A percentile compares a stretch with the other conserved stretches of the same genome.
Conservation (phyloP, 768 basidiomycete species). For the Xanthoconium stramineum region DNA sequence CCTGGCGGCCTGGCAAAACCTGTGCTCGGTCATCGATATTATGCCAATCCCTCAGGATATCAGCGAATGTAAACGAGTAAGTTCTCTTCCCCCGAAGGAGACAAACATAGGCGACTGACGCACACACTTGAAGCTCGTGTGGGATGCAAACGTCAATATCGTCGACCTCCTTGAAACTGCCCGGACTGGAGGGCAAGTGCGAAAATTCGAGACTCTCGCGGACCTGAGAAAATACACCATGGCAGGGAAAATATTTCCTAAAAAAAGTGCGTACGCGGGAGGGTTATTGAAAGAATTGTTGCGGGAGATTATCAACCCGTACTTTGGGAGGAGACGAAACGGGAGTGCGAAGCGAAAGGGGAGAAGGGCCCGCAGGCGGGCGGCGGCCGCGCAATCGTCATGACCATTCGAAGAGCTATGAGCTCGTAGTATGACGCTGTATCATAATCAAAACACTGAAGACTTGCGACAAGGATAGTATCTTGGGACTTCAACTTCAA, state of each 20-base stretch:
- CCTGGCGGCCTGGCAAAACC: constrained; percentile 23
- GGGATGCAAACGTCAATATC: constrained; percentile 33
- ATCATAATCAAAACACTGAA: too few species aligned
- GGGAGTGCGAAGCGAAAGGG: constrained; percentile 17
- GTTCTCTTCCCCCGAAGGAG: background rate
- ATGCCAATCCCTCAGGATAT: constrained; percentile 19
- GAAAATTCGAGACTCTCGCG: constrained; percentile 21
- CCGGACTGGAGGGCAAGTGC: constrained; percentile 16
- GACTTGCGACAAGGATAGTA: too few species aligned
- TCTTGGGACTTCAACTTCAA: too few species aligned
- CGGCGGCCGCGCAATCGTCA: background rate
- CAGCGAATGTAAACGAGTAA: constrained; percentile 15
- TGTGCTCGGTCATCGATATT: constrained; percentile 23
- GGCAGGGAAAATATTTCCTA: constrained; percentile 26
- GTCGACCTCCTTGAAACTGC: constrained; percentile 29
- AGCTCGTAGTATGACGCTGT: too few species aligned
- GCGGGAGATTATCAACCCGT: constrained; percentile 23
- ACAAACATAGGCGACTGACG: background rate
- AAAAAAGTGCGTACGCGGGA: constrained; percentile 23
- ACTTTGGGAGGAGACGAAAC: constrained; percentile 17
- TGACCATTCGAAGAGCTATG: background rate
- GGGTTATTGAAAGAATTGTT: constrained; percentile 31
- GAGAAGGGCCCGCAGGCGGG: constrained; percentile 12
- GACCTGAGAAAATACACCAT: constrained; percentile 28
- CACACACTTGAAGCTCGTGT: constrained; percentile 13